These are phyloP conservation scores for Talaromyces sp. DNA, from an alignment of 2,329 filamentous ascomycete genomes.

Conservation along the genomic window DNA sequence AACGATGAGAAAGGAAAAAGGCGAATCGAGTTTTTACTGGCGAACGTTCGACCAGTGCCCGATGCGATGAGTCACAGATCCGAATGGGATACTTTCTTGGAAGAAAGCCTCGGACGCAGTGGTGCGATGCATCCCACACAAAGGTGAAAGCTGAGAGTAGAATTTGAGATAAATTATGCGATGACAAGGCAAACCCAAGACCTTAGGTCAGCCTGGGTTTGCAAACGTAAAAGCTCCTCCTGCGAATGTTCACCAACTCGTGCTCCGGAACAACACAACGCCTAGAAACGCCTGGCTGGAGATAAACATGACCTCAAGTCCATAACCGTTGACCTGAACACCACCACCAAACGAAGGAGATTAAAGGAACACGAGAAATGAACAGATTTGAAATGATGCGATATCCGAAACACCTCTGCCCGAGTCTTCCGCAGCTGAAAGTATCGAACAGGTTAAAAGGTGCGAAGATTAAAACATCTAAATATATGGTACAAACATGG, in stretches of 20 bases:
- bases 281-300: constrained; percentile 9
- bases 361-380: neutral
- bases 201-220: no score
- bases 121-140: neutral
- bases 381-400: neutral
- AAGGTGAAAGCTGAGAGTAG: neutral
- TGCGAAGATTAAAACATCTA: constrained; percentile 13
- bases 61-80: neutral
- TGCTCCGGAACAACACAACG: constrained; percentile 2
- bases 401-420: constrained; percentile 2
- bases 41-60: neutral
- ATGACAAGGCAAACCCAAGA: neutral
- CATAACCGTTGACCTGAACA: constrained; percentile 15
- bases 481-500: constrained; percentile 18
- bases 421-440: constrained; percentile 10
- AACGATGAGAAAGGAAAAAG: neutral
- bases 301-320: constrained; percentile 5
- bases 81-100: neutral
- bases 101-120: neutral
- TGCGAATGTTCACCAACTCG: constrained; percentile 7
- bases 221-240: constrained; percentile 3
- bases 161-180: neutral
- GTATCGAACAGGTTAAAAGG: neutral
- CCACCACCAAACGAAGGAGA: constrained; percentile 13
- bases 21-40: neutral